phyloP scores from a whole-genome alignment of 169 alveolate genomes.

The Cyclospora cayetanensis region DNA sequence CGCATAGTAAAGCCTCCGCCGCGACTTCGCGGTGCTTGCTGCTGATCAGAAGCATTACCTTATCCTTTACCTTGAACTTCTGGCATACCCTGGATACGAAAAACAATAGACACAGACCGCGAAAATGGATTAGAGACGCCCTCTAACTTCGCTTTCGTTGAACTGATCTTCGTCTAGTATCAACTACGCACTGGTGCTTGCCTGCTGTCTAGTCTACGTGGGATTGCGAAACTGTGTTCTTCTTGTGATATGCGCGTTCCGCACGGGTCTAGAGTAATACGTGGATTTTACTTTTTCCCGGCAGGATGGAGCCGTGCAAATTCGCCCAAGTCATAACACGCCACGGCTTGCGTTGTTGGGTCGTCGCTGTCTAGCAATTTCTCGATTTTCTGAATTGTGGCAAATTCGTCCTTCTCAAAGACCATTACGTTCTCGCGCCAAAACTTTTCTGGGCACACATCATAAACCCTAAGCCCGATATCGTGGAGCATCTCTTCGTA shows the following conservation, averaged over 20 bases:
- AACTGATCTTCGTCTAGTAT: no score
- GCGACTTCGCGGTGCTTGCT: slow-evolving; percentile 81
- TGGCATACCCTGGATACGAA: slow-evolving; percentile 69
- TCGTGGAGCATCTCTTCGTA: no score
- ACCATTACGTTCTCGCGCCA: slow-evolving; percentile 81
- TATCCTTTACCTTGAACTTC: slow-evolving; percentile 79
- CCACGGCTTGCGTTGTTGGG: slow-evolving; percentile 82
- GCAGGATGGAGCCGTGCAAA: slow-evolving; percentile 88
- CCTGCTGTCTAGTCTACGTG: no score
- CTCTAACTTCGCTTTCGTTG: no score
- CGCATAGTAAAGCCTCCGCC: slow-evolving; percentile 84
- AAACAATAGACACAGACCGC: not conserved
- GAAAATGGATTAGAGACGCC: no score
- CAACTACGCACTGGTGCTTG: no score
- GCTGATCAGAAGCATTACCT: slow-evolving; percentile 81
- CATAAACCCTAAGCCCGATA: not conserved
- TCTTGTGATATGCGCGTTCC: no score
- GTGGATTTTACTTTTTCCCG: slow-evolving; percentile 77
- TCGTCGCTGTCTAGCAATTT: slow-evolving; percentile 72
- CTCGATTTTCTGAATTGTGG: slow-evolving; percentile 75
- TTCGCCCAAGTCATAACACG: slow-evolving; percentile 89
- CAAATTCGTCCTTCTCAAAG: slow-evolving; percentile 78
- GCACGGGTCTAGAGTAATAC: no score
- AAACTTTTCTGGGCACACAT: slow-evolving; percentile 70
- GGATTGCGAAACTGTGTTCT: no score